These are phyloP conservation scores for Tuber melanosporum DNA, from an alignment of 495 filamentous ascomycete species.

Conservation along the genomic window DNA sequence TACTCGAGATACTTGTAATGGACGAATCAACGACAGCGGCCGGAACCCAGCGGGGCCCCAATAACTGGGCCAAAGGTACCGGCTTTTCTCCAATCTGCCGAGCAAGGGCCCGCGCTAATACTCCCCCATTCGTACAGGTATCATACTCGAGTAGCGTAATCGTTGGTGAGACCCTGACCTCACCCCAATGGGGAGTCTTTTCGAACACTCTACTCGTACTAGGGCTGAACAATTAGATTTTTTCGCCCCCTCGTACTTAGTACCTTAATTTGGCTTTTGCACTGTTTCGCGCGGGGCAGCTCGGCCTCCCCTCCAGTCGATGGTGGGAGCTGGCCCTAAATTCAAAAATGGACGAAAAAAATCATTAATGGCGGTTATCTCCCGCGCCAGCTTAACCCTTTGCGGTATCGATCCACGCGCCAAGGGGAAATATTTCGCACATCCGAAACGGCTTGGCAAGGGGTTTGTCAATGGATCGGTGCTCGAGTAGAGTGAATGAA, in stretches of 20 bases:
- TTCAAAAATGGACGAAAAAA: neutral
- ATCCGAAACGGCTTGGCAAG: neutral
- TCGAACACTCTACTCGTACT: neutral
- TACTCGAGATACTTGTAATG: too few species aligned
- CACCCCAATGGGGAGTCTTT: neutral
- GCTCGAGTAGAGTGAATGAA: neutral
- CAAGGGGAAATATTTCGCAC: neutral
- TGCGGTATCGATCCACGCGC: neutral
- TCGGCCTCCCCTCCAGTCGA: neutral
- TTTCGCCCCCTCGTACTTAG: neutral
- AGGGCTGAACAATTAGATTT: neutral
- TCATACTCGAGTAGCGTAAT: neutral
- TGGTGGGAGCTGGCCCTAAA: neutral
- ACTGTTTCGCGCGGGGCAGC: neutral
- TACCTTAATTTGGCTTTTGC: neutral
- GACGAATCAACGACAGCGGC: neutral
- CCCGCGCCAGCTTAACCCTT: neutral
- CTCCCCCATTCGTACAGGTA: neutral
- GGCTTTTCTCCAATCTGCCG: neutral
- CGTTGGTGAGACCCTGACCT: neutral
- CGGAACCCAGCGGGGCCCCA: neutral
- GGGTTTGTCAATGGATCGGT: neutral
- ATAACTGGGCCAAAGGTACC: neutral
- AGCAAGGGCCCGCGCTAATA: neutral
- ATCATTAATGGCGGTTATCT: neutral